These are phyloP conservation scores for Gossypium longicalyx DNA, from an alignment of 345 rosid genomes.

Conservation along the genomic window DNA sequence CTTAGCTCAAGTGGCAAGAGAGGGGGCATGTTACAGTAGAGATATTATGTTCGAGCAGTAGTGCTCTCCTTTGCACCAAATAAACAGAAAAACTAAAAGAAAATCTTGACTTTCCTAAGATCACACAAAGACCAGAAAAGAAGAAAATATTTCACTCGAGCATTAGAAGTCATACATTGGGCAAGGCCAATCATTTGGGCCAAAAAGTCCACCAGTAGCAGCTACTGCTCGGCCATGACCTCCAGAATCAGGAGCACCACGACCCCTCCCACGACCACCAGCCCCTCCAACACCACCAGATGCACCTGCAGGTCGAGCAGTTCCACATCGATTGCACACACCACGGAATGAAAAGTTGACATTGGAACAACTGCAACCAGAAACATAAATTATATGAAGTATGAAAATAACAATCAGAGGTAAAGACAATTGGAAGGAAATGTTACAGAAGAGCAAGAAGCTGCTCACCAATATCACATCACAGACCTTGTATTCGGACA, in stretches of 20 bases:
- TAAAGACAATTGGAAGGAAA: neutral
- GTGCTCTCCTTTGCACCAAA: neutral
- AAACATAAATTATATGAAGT: conserved; percentile 20
- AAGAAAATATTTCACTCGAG: conserved; percentile 1
- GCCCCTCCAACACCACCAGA: conserved; percentile 67
- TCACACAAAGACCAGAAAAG: neutral
- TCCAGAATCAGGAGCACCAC: conserved; percentile 49
- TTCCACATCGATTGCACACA: conserved; percentile 93
- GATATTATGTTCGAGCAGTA: neutral
- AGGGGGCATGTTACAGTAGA: neutral
- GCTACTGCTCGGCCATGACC: conserved; percentile 45
- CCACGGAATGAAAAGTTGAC: conserved; percentile 98
- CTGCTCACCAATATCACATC: conserved; percentile 99
- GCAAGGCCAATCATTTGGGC: conserved; percentile 99
- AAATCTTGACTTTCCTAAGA: neutral
- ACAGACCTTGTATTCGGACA: conserved; percentile 99
- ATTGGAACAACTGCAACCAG: conserved; percentile 80
- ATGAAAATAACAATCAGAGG: conserved; percentile 8
- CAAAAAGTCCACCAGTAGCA: conserved; percentile 79
- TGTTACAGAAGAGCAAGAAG: conserved; percentile 62
- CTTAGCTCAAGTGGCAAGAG: neutral
- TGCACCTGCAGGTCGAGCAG: conserved; percentile 89
- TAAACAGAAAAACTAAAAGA: neutral
- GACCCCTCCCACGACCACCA: conserved; percentile 86
- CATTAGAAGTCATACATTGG: conserved; percentile 77